Evolutionary conservation across 139 green algal species (phyloP), one percentile per base, ranked within the genome.

Genomic region (Eudorina sp.): DNA sequence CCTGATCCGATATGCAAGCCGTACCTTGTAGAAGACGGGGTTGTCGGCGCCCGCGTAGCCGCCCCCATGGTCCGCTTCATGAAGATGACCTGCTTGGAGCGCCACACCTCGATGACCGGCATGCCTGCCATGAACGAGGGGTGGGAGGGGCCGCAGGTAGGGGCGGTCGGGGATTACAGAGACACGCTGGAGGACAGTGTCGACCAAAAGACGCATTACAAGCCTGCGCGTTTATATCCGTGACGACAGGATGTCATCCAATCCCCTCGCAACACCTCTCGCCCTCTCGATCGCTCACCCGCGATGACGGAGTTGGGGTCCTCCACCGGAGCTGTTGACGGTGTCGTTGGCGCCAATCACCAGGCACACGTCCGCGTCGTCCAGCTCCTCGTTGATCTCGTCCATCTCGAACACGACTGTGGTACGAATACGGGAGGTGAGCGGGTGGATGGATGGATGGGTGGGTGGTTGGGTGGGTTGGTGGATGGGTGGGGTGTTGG

Each of bases 31-130:
- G 88, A 96, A 96, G 29, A 96, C 90, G 9, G 95, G 96, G 93
- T 99, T 99, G 86, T 98, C 95, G 11, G 96, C 94, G 38, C 95
- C 96, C 9, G 96, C 96, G 89, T 98, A 98, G 36, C 96, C 96
- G 14, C 84, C 27, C 92, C 96, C 95, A 99, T 96, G 53, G 92
- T 95, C 72, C 97, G 94, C 95, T 99, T 99, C 90, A 97, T 95
- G n/a, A 99, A 95, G 60, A 99, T 93, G 4, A 96, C 92, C 90
- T 95, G 93, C 95, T 97, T 98, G 72, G 92, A 83, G 74, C 92
- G 92, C 96, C 96, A 98, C 80, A 98, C 94, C 93, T 96, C 89
- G 45, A 94, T 93, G 25, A 94, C 92, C 21, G 92, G 92, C 92
- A 94, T 93, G 82, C 92, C 90, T 73, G 25, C 6, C 21, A 43